Conservation (phyloP, 768 basidiomycete species). For the Lactarius tabidus region DNA sequence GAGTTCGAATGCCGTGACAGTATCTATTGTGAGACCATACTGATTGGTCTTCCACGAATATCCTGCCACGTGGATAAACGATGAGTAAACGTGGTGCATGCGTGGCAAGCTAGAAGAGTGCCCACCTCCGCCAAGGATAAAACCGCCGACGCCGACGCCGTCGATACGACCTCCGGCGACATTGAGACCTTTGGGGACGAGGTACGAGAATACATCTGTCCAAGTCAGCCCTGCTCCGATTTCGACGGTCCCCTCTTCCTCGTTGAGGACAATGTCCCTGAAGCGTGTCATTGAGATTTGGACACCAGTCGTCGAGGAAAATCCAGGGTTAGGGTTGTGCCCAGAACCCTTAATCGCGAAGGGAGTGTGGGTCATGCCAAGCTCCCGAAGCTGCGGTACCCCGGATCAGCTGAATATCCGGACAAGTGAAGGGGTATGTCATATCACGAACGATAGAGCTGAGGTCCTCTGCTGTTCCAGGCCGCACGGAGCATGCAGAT, state of each 20-base stretch:
- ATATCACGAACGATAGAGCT: neutral
- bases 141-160: neutral
- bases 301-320: constrained; percentile 2
- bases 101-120: neutral
- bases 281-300: constrained; percentile 4
- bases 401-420: neutral
- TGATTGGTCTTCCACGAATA: constrained; percentile 23
- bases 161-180: neutral
- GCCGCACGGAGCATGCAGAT: constrained; percentile 5
- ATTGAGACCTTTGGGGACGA: neutral
- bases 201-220: neutral
- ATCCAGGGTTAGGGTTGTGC: constrained; percentile 2
- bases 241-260: neutral
- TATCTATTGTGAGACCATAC: constrained; percentile 25
- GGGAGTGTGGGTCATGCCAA: neutral
- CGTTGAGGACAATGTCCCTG: neutral
- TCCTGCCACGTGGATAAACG: neutral
- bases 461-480: constrained; percentile 1
- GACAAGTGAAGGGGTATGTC: neutral
- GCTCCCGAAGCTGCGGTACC: neutral
- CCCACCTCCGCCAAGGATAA: neutral
- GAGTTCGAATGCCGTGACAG: constrained; percentile 20
- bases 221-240: neutral
- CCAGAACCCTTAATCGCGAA: constrained; percentile 2
- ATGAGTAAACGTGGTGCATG: neutral